These are phyloP conservation scores for Colletotrichum incanum DNA, from an alignment of 2,329 filamentous ascomycete species.

Conservation along the genomic window DNA sequence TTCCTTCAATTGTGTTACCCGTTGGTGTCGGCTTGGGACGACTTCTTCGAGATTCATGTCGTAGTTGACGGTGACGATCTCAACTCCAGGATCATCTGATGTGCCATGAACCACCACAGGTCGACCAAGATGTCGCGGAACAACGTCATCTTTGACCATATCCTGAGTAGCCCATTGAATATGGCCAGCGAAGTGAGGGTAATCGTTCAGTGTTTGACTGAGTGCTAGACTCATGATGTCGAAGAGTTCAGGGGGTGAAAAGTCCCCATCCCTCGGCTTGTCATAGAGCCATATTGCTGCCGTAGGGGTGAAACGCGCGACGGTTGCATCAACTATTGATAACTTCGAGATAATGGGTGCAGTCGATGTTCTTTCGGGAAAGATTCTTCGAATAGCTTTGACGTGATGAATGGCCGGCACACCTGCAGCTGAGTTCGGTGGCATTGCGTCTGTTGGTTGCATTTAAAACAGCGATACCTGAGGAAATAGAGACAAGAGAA, in stretches of 20 bases:
- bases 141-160: conserved; percentile 45
- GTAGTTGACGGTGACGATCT: conserved; percentile 53
- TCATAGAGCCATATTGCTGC: conserved; percentile 63
- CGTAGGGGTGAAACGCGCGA: conserved; percentile 57
- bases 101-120: conserved; percentile 55
- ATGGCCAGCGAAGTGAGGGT: conserved; percentile 60
- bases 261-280: conserved; percentile 42
- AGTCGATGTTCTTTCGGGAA: conserved; percentile 2
- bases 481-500: background rate
- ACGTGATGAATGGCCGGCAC: background rate
- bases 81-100: conserved; percentile 58
- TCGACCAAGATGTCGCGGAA: conserved; percentile 53
- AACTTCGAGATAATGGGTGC: conserved; percentile 43
- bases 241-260: conserved; percentile 30
- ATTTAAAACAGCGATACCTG: background rate
- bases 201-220: conserved; percentile 54
- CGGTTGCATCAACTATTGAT: conserved; percentile 61
- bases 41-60: conserved; percentile 49
- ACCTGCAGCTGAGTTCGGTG: background rate
- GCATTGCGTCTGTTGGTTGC: background rate
- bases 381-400: conserved; percentile 6
- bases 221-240: conserved; percentile 46
- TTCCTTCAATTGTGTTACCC: conserved; percentile 45
- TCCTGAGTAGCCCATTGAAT: conserved; percentile 54
- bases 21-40: conserved; percentile 47